These are phyloP conservation scores for Platanthera zijinensis DNA, from an alignment of 106 monocot genomes.

Conservation along the genomic window DNA sequence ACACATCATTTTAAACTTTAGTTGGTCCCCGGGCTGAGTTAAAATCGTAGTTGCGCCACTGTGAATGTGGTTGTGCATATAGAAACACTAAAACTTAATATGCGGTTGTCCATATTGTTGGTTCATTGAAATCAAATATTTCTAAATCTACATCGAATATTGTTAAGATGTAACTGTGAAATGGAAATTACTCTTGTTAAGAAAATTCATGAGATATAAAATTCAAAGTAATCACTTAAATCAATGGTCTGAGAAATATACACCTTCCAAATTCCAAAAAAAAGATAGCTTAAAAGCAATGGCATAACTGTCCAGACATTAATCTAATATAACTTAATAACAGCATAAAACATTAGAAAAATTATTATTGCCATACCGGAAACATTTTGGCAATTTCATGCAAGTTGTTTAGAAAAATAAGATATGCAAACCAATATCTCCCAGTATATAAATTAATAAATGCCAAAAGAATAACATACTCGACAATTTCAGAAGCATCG, in stretches of 20 bases:
- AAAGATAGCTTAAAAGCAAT: background rate
- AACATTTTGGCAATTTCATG: background rate
- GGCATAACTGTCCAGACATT: background rate
- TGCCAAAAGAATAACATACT: conserved; percentile 44
- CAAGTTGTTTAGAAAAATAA: background rate
- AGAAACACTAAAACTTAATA: too few relatives aligned
- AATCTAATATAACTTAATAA: background rate
- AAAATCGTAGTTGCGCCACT: too few relatives aligned
- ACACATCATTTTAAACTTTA: too few relatives aligned
- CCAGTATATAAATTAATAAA: background rate
- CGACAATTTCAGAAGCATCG: conserved; percentile 85
- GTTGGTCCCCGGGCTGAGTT: too few relatives aligned
- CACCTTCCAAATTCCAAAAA: background rate
- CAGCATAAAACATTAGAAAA: background rate
- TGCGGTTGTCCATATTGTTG: too few relatives aligned
- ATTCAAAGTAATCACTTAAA: background rate
- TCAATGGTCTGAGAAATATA: background rate
- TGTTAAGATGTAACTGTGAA: background rate
- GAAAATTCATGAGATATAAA: background rate
- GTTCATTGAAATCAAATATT: background rate
- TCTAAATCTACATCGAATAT: background rate
- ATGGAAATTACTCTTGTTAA: background rate
- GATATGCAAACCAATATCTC: background rate
- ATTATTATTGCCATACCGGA: too few relatives aligned
- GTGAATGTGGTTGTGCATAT: too few relatives aligned